These are phyloP conservation scores for Dioscorea dumetorum DNA, from an alignment of 106 monocot species.

Conservation along the genomic window DNA sequence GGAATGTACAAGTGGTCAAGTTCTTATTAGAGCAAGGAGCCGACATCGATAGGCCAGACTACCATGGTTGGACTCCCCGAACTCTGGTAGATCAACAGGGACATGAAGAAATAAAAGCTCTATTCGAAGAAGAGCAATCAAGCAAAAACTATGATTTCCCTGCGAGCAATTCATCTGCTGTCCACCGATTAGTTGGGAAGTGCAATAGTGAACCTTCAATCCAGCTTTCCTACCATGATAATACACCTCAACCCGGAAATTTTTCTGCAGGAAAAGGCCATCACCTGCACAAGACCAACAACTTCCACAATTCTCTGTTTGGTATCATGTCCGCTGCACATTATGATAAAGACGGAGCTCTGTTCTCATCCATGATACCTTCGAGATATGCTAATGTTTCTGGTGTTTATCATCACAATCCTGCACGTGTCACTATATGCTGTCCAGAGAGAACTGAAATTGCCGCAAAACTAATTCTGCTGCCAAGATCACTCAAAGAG, in stretches of 20 bases:
- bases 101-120: constrained; percentile 58
- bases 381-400: background rate
- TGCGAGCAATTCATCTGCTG: background rate
- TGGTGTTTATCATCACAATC: background rate
- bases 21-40: constrained; percentile 61
- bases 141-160: too few relatives aligned
- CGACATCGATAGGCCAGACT: constrained; percentile 37
- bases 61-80: constrained; percentile 51
- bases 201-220: constrained; percentile 49
- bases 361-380: background rate
- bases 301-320: constrained; percentile 69
- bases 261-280: background rate
- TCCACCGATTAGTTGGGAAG: constrained; percentile 10
- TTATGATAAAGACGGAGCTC: background rate
- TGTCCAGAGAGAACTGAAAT: constrained; percentile 30
- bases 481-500: constrained; percentile 15
- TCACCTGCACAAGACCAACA: constrained; percentile 9
- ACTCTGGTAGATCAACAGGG: constrained; percentile 67
- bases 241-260: background rate
- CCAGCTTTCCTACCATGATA: constrained; percentile 5
- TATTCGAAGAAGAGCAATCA: constrained; percentile 36
- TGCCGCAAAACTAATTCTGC: constrained; percentile 10
- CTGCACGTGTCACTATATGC: constrained; percentile 42
- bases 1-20: constrained; percentile 45
- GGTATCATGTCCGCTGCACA: constrained; percentile 56